phyloP scores from a whole-genome alignment of 331 rosid genomes.

The Quercus phellos region DNA sequence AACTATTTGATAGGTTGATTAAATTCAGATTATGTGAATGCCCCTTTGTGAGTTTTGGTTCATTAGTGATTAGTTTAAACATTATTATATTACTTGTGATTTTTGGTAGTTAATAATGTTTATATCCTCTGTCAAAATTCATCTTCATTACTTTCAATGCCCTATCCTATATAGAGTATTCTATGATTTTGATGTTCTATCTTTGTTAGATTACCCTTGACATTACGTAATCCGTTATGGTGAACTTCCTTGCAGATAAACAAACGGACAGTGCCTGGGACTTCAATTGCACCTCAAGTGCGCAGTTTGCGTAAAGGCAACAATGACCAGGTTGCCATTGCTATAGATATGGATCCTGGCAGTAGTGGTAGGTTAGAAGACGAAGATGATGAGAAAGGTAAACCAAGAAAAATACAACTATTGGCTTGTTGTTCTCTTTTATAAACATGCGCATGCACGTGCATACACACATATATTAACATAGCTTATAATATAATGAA shows the following conservation, averaged over 20 bases:
- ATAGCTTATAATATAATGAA: background rate
- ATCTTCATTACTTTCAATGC: background rate
- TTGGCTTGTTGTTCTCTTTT: conserved; percentile 4
- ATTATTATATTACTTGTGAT: background rate
- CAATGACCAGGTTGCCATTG: conserved; percentile 84
- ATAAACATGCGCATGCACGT: background rate
- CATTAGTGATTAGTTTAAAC: background rate
- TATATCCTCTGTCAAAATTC: background rate
- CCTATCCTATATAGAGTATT: background rate
- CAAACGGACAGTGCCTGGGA: conserved; percentile 58
- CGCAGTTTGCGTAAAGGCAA: conserved; percentile 95
- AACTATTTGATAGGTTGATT: background rate
- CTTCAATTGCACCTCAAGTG: conserved; percentile 76
- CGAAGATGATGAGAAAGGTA: conserved; percentile 96
- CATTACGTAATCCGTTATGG: conserved; percentile 8
- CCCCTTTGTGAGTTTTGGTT: background rate
- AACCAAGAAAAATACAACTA: conserved; percentile 1
- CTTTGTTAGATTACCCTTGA: conserved; percentile 11
- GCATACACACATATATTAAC: background rate
- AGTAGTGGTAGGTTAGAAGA: conserved; percentile 67
- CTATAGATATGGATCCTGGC: conserved; percentile 77
- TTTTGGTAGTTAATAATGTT: background rate
- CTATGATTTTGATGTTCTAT: background rate
- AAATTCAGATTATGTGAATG: background rate
- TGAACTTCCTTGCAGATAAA: conserved; percentile 47